These are phyloP conservation scores for Gnomoniopsis smithogilvyi DNA, from an alignment of 2,329 filamentous ascomycete genomes.

Conservation along the genomic window DNA sequence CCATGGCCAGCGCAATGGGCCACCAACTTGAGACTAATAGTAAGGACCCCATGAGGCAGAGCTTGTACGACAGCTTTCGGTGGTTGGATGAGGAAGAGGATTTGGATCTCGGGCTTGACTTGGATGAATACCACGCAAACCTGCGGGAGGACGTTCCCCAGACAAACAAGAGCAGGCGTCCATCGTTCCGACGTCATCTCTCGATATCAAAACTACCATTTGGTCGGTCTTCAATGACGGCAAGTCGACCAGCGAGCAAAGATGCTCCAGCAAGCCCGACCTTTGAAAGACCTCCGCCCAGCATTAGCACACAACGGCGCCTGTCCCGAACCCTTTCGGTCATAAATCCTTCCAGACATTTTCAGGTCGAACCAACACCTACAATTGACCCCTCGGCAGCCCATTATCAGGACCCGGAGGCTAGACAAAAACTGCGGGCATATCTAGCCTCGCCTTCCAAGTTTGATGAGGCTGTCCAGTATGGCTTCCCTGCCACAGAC, in stretches of 20 bases:
- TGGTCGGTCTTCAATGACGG: conserved; percentile 49
- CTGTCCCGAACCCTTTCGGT: conserved; percentile 55
- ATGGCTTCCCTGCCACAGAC: conserved; percentile 75
- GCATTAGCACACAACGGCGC: conserved; percentile 37
- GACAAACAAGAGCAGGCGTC: conserved; percentile 44
- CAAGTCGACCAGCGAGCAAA: conserved; percentile 43
- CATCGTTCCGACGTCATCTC: conserved; percentile 67
- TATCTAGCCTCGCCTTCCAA: conserved; percentile 89
- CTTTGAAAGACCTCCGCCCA: conserved; percentile 16
- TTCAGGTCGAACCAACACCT: conserved; percentile 40
- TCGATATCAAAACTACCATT: conserved; percentile 68
- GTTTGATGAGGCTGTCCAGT: conserved; percentile 93
- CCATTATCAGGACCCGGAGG: conserved; percentile 88
- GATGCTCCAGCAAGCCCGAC: conserved; percentile 31
- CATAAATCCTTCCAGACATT: conserved; percentile 44
- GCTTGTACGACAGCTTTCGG: conserved; percentile 64
- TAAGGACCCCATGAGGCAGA: conserved; percentile 39
- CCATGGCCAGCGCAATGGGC: conserved; percentile 19
- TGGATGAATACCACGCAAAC: conserved; percentile 70
- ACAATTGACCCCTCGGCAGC: conserved; percentile 69
- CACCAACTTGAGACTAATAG: conserved; percentile 15
- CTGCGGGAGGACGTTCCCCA: conserved; percentile 48
- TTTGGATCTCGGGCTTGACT: conserved; percentile 61
- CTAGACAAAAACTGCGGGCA: conserved; percentile 77
- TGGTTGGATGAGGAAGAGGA: conserved; percentile 74